A percentile compares a stretch with the other conserved stretches of the same genome.
These are phyloP conservation scores for Mortierella polycephala DNA, from an alignment of 371 early-diverging fungal genomes.

Conservation along the genomic window DNA sequence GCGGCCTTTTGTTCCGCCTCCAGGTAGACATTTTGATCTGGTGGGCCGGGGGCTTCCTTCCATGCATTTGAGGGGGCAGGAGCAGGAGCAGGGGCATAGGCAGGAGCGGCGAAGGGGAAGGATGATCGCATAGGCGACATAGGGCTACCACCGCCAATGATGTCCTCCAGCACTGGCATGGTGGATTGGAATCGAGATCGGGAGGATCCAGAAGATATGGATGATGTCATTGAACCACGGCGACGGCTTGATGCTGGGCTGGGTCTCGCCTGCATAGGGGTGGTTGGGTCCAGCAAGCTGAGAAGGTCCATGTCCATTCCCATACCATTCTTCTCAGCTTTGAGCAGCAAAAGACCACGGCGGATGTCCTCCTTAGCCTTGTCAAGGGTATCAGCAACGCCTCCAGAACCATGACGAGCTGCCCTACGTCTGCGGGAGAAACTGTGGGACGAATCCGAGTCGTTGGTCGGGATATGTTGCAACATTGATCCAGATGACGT, in stretches of 20 bases:
- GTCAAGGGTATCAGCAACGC: constrained; percentile 66
- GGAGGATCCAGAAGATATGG: constrained; percentile 35
- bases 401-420: constrained; percentile 46
- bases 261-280: constrained; percentile 39
- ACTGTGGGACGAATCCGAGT: constrained; percentile 41
- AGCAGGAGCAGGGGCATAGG: constrained; percentile 1
- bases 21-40: constrained; percentile 43
- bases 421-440: constrained; percentile 42
- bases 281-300: constrained; percentile 60
- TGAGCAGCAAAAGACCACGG: constrained; percentile 56
- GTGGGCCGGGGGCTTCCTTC: constrained; percentile 33
- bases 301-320: constrained; percentile 49
- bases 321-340: constrained; percentile 52
- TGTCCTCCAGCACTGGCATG: constrained; percentile 27
- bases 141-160: constrained; percentile 19
- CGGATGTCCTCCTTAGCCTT: constrained; percentile 72
- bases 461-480: constrained; percentile 22
- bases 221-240: constrained; percentile 44
- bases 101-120: constrained; percentile 35
- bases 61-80: constrained; percentile 16
- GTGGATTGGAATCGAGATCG: constrained; percentile 28
- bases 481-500: constrained; percentile 24
- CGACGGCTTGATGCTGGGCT: constrained; percentile 45
- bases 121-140: constrained; percentile 38
- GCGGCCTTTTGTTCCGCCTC: constrained; percentile 53